Conservation (phyloP, 2,329 filamentous ascomycete species). For the Aspergillus intermedius region DNA sequence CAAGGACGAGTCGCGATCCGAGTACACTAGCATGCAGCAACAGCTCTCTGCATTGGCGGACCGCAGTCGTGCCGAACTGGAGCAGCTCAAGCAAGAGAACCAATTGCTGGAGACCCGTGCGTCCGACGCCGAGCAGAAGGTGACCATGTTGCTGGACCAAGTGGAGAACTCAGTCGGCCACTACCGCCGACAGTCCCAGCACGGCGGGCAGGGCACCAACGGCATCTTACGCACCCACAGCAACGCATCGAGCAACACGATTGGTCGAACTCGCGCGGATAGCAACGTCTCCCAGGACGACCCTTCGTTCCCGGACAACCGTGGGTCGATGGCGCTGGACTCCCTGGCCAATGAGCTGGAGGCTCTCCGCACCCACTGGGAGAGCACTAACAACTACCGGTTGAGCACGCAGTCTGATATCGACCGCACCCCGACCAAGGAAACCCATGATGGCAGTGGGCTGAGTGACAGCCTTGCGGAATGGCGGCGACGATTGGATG, state of each 20-base stretch:
- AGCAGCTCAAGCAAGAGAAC: slow-evolving; percentile 79
- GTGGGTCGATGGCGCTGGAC: slow-evolving; percentile 70
- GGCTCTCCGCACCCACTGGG: slow-evolving; percentile 84
- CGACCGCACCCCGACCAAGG: slow-evolving; percentile 52
- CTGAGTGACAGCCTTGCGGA: slow-evolving; percentile 68
- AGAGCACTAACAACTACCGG: slow-evolving; percentile 89
- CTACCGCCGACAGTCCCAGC: slow-evolving; percentile 70
- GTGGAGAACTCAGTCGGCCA: slow-evolving; percentile 91
- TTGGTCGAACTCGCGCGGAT: slow-evolving; percentile 32
- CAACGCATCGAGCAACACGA: slow-evolving; percentile 47
- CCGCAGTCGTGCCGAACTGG: slow-evolving; percentile 61
- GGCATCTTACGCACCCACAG: slow-evolving; percentile 48
- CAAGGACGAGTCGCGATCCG: slow-evolving; percentile 59
- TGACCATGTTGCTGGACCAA: slow-evolving; percentile 86
- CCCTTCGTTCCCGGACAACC: slow-evolving; percentile 42
- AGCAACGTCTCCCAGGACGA: slow-evolving; percentile 40
- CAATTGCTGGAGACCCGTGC: slow-evolving; percentile 72
- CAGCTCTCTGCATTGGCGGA: slow-evolving; percentile 53
- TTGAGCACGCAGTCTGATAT: slow-evolving; percentile 86
- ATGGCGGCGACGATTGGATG: slow-evolving; percentile 72
- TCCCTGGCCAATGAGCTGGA: slow-evolving; percentile 89
- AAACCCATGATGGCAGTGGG: slow-evolving; percentile 31
- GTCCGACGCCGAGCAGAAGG: slow-evolving; percentile 84
- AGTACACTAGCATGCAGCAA: slow-evolving; percentile 48
- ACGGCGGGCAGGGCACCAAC: slow-evolving; percentile 28